These are phyloP conservation scores for Psilocybe cubensis DNA, from an alignment of 768 basidiomycete species.

Conservation along the genomic window DNA sequence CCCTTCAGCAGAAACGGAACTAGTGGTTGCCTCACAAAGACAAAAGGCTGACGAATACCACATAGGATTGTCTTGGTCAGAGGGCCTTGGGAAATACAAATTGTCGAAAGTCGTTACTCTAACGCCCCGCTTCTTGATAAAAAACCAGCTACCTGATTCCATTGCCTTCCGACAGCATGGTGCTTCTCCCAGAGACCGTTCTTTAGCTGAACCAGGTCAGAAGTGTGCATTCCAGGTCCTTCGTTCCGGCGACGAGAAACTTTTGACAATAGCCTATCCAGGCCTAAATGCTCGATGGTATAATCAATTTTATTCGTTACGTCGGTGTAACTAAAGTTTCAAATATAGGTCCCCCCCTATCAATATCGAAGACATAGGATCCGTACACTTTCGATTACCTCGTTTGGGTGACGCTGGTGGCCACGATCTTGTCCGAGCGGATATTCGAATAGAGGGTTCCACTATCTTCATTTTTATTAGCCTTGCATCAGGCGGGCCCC, in stretches of 20 bases:
- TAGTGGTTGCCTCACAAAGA: constrained; percentile 67
- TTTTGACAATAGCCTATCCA: constrained; percentile 86
- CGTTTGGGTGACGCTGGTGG: constrained; percentile 37
- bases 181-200: constrained; percentile 63
- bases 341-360: constrained; percentile 84
- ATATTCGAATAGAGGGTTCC: constrained; percentile 82
- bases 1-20: constrained; percentile 85
- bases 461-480: constrained; percentile 86
- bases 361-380: constrained; percentile 90
- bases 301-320: neutral
- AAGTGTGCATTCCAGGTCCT: constrained; percentile 70
- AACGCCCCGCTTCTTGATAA: constrained; percentile 88
- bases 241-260: constrained; percentile 66
- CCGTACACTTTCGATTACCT: constrained; percentile 72
- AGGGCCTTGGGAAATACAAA: constrained; percentile 97
- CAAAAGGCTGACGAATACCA: constrained; percentile 73
- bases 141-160: constrained; percentile 71
- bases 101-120: constrained; percentile 92
- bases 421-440: constrained; percentile 68
- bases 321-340: neutral
- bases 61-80: constrained; percentile 88
- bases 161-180: constrained; percentile 89
- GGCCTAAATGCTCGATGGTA: constrained; percentile 86
- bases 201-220: constrained; percentile 67
- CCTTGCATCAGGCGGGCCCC: constrained; percentile 76